These are phyloP conservation scores for Cyclotella choctawhatcheeana DNA, from an alignment of 108 stramenopile genomes.

Conservation along the genomic window DNA sequence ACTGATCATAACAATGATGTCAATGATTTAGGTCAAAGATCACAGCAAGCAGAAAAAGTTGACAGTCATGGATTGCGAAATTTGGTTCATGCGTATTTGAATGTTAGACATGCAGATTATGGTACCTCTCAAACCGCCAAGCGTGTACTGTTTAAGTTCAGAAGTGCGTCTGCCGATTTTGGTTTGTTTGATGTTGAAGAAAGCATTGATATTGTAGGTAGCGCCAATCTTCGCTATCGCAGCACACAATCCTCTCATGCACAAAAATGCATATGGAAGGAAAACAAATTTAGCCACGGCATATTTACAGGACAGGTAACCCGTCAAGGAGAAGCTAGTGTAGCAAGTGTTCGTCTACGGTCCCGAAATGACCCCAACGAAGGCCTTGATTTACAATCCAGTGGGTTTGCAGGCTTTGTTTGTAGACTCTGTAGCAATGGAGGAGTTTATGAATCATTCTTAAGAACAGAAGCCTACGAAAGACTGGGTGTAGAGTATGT, in stretches of 20 bases:
- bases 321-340: constrained; percentile 65
- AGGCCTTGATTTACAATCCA: constrained; percentile 69
- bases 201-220: too few species aligned
- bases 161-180: constrained; percentile 66
- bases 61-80: constrained; percentile 85
- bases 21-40: constrained; percentile 48
- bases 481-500: constrained; percentile 81
- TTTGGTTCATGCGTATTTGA: constrained; percentile 84
- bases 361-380: constrained; percentile 70
- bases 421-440: constrained; percentile 79
- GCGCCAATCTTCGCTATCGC: too few species aligned
- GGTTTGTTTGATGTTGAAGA: constrained; percentile 67
- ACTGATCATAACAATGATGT: constrained; percentile 46
- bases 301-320: constrained; percentile 77
- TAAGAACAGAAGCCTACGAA: constrained; percentile 72
- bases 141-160: constrained; percentile 90
- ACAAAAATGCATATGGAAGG: constrained; percentile 70
- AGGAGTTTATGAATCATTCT: constrained; percentile 78
- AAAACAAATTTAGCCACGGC: constrained; percentile 77
- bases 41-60: constrained; percentile 69
- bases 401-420: constrained; percentile 81
- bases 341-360: constrained; percentile 72
- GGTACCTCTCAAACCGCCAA: constrained; percentile 88
- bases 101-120: constrained; percentile 87
- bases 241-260: neutral